Percentiles rank a stretch among this genome's conserved stretches.
Evolutionary conservation across 805 yeast species (phyloP).

Genomic region (Spathaspora passalidarum): DNA sequence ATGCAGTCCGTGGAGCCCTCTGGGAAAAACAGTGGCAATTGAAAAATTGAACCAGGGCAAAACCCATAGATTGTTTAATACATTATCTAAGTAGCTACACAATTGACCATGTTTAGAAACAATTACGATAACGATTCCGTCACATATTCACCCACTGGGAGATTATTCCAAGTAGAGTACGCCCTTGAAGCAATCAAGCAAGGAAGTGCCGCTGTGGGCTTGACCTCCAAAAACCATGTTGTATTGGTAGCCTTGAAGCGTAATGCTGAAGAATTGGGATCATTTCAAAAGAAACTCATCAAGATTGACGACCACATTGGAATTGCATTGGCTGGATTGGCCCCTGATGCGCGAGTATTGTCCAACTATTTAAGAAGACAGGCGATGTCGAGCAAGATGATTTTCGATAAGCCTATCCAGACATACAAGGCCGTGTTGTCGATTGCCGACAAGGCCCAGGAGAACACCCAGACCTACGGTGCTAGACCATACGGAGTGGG

Average conservation of each 20-base stretch:
- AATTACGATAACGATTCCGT: constrained; percentile 98
- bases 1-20: too few species aligned
- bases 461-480: constrained; percentile 93
- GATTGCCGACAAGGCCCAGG: constrained; percentile 95
- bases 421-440: constrained; percentile 79
- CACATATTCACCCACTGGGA: constrained; percentile 93
- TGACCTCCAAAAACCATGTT: constrained; percentile 80
- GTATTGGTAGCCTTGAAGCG: constrained; percentile 92
- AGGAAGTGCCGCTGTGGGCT: constrained; percentile 96
- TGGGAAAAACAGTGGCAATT: neutral
- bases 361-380: constrained; percentile 87
- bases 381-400: constrained; percentile 82
- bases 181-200: constrained; percentile 96
- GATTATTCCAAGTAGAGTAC: constrained; percentile 84
- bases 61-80: too few species aligned
- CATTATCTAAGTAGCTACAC: too few species aligned
- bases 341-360: constrained; percentile 96
- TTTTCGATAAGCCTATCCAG: constrained; percentile 81
- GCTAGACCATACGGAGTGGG: constrained; percentile 99
- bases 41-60: neutral
- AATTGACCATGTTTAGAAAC: constrained; percentile 73
- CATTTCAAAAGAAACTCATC: constrained; percentile 91
- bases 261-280: constrained; percentile 95
- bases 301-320: constrained; percentile 93
- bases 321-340: constrained; percentile 92